Evolutionary conservation across 306 rosid species (phyloP).

Genomic region (Argentina anserina): DNA sequence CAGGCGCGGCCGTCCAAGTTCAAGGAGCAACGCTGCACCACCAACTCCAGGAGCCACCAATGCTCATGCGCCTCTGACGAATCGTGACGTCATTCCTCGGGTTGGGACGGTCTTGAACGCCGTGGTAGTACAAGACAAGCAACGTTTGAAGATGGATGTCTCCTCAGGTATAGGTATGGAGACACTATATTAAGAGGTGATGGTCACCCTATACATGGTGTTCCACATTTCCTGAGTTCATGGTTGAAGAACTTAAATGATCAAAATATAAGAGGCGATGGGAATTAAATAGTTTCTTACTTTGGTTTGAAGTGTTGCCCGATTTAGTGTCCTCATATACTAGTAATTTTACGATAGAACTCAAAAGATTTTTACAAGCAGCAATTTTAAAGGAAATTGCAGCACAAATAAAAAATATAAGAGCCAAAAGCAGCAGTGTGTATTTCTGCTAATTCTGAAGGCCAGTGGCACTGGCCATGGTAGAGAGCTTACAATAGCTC

Average conservation of each 20-base stretch:
- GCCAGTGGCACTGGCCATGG: constrained; percentile 20
- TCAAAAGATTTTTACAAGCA: neutral
- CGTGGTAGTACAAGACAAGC: too few species aligned
- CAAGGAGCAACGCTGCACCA: neutral
- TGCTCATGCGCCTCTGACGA: neutral
- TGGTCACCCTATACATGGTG: too few species aligned
- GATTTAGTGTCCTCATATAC: too few species aligned
- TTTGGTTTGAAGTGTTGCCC: too few species aligned
- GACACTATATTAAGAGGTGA: too few species aligned
- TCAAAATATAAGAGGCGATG: too few species aligned
- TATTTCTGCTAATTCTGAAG: constrained; percentile 13
- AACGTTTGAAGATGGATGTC: too few species aligned
- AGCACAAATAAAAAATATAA: neutral
- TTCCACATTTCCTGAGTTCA: too few species aligned
- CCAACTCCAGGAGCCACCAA: neutral
- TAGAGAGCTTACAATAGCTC: constrained; percentile 34
- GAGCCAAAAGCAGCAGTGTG: constrained; percentile 9
- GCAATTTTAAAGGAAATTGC: neutral
- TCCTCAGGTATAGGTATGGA: too few species aligned
- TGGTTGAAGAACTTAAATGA: too few species aligned
- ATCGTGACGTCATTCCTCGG: neutral
- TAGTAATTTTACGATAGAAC: too few species aligned
- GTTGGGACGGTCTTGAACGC: neutral
- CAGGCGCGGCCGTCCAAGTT: neutral
- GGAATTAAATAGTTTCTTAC: too few species aligned